Base-by-base conservation (phyloP, 148 eudicot genomes). In the Silene uniflora region DNA sequence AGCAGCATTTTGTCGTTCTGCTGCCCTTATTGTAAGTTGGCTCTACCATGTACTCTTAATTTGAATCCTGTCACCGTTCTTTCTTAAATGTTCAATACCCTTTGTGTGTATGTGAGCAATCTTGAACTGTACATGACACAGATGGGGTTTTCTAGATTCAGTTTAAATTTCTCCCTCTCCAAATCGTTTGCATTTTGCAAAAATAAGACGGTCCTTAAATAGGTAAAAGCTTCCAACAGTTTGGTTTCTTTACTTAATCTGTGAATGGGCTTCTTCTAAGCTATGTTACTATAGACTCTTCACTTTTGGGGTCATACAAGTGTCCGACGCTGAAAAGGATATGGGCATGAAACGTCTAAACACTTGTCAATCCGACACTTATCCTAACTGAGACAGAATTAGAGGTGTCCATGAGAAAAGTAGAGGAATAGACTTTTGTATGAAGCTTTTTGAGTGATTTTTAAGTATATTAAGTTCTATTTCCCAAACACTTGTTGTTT, bases 1-100 rank as follows among this genome's bases (percentile, higher is more conserved):
- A 55, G 88, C 94, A 70, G 92, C 94, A 47, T 88, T 90, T 83
- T 91, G 88, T 80, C 97, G 94, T 39, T 91, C 94, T 74, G 88
- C 88, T 84, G 97, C 91, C 42, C 84, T 91, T 47, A 90, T 90
- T 83, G 97, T 91, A 87, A 87, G 89, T 73, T 44, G 6, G 13
- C n/a, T 10, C 9, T 11, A 5, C 14, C 56, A 52, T 39, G 44
- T 12, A 67, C 71, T n/a, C 52, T n/a, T 67, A 23, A 5, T 35
- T 67, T 16, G 0, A 65, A 12, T 65, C 69, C 21, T 65, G 14
- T 16, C 12, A 42, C 71, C 32, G 7, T 7, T 27, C 9, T 25
- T 64, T 21, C 8, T 21, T 23, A 21, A 32, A 7, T 19, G 24
- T 8, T 67, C 8, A 4, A 67, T n/a, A 46, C 13, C 22, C 18